phyloP scores from a whole-genome alignment of 352 stramenopile species.

The Peronospora belbahrii region DNA sequence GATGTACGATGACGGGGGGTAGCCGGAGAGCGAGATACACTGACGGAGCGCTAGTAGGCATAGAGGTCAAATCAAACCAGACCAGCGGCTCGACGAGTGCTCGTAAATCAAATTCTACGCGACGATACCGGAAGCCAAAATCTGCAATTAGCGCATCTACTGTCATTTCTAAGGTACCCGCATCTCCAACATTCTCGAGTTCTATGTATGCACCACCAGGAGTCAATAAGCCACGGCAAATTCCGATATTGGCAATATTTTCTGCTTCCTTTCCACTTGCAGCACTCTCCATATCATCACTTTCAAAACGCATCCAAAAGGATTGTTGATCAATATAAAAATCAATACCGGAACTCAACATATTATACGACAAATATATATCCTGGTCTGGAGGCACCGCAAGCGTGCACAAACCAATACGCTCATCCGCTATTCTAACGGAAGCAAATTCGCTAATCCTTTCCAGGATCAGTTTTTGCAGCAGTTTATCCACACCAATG shows the following conservation, averaged over 20 bases:
- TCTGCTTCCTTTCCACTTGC: conserved; percentile 8
- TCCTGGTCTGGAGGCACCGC: conserved; percentile 17
- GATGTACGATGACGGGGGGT: conserved; percentile 33
- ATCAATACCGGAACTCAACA: conserved; percentile 24
- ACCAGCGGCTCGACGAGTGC: conserved; percentile 33
- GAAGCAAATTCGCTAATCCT: conserved; percentile 25
- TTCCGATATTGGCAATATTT: conserved; percentile 16
- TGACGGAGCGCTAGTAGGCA: conserved; percentile 6
- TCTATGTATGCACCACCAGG: conserved; percentile 25
- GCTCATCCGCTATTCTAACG: conserved; percentile 30
- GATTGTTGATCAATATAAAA: conserved; percentile 25
- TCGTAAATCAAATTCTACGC: conserved; percentile 40
- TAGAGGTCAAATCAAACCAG: conserved; percentile 37
- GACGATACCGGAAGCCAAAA: conserved; percentile 7
- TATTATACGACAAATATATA: conserved; percentile 34
- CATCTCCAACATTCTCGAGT: conserved; percentile 13
- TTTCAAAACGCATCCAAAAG: conserved; percentile 51
- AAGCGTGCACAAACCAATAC: conserved; percentile 43
- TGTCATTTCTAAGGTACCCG: conserved; percentile 12
- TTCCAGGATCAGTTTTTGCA: conserved; percentile 23
- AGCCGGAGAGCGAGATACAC: conserved; percentile 32
- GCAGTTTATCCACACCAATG: conserved; percentile 7
- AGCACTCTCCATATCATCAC: conserved; percentile 31
- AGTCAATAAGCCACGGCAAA: conserved; percentile 31
- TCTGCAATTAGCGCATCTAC: conserved; percentile 14